Percentiles rank a stretch among this genome's conserved stretches.
These are phyloP conservation scores for Claviceps fusiformis DNA, from an alignment of 2,329 filamentous ascomycete genomes.

Conservation along the genomic window DNA sequence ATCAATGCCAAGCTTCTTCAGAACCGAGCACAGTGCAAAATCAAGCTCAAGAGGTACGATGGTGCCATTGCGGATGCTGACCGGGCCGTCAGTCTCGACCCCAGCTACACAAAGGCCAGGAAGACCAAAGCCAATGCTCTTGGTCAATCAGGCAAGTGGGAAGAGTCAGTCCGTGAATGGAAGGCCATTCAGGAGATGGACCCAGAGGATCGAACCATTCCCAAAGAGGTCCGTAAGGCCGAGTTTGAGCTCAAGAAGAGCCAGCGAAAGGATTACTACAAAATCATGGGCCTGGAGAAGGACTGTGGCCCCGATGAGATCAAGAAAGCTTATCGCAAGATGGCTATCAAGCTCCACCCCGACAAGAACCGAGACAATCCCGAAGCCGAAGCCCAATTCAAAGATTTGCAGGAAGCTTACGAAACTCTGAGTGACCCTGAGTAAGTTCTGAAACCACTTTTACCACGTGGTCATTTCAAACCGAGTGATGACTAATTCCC, in stretches of 20 bases:
- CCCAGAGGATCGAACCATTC: conserved; percentile 65
- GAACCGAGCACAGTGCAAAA: conserved; percentile 78
- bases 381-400: conserved; percentile 80
- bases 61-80: conserved; percentile 78
- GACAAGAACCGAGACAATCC: conserved; percentile 92
- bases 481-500: neutral
- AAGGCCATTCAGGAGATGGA: conserved; percentile 76
- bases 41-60: conserved; percentile 72
- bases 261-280: conserved; percentile 96
- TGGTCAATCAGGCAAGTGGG: conserved; percentile 78
- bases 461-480: neutral
- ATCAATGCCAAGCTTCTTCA: conserved; percentile 92
- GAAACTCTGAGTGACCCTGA: conserved; percentile 89
- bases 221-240: conserved; percentile 75
- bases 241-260: conserved; percentile 97
- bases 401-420: conserved; percentile 95
- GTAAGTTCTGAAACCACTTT: conserved; percentile 38
- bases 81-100: conserved; percentile 67
- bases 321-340: conserved; percentile 93
- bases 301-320: conserved; percentile 72
- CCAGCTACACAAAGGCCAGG: conserved; percentile 75
- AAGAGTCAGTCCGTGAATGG: conserved; percentile 78
- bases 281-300: conserved; percentile 82
- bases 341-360: conserved; percentile 87
- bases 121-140: conserved; percentile 89